Conservation (phyloP, 1,284 basidiomycete species). For the Apiotrichum siamense region DNA sequence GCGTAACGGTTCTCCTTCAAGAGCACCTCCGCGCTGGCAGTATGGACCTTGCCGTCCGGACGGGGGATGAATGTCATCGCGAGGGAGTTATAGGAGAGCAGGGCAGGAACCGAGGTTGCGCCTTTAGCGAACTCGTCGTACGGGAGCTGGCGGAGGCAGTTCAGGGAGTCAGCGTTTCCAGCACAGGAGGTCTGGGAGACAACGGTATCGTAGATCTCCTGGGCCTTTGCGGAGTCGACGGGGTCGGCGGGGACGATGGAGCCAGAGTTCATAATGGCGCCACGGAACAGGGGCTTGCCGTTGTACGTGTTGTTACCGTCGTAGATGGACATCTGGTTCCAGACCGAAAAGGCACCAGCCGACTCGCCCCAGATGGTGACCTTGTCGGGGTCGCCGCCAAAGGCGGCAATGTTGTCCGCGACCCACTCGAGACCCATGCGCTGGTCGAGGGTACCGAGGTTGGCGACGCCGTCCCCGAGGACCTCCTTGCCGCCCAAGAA, state of each 20-base stretch:
- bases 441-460: conserved; percentile 51
- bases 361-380: conserved; percentile 56
- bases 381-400: conserved; percentile 40
- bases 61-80: conserved; percentile 51
- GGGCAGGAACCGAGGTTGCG: conserved; percentile 11
- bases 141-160: conserved; percentile 52
- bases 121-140: conserved; percentile 25
- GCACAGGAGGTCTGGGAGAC: conserved; percentile 12
- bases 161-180: conserved; percentile 49
- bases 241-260: conserved; percentile 41
- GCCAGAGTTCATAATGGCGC: conserved; percentile 41
- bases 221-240: conserved; percentile 13
- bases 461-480: conserved; percentile 51
- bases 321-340: conserved; percentile 54
- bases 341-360: conserved; percentile 49
- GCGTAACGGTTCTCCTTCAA: conserved; percentile 7
- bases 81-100: conserved; percentile 14
- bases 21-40: conserved; percentile 42
- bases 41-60: conserved; percentile 54
- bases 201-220: conserved; percentile 14
- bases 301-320: conserved; percentile 42
- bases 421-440: conserved; percentile 40
- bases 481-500: conserved; percentile 52
- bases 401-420: conserved; percentile 34
- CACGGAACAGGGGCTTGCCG: conserved; percentile 49